These are phyloP conservation scores for Fusarium albidum DNA, from an alignment of 2,329 filamentous ascomycete species.

Conservation along the genomic window DNA sequence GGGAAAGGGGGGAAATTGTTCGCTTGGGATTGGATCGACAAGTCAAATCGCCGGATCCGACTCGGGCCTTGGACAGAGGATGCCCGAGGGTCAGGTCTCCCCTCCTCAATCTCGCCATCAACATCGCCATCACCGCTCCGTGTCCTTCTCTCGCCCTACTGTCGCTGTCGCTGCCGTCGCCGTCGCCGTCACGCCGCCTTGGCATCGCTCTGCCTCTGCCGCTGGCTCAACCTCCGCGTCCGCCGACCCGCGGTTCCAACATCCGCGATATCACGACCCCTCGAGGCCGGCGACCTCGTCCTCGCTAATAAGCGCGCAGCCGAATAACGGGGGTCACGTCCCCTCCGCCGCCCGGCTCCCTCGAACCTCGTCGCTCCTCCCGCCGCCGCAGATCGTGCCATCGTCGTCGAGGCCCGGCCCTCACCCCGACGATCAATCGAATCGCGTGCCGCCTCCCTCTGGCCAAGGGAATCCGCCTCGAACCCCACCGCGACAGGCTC, in stretches of 20 bases:
- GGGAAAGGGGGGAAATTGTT: slow-evolving; percentile 40
- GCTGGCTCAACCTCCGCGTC: slow-evolving; percentile 20
- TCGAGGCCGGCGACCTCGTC: slow-evolving; percentile 27
- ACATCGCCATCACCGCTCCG: slow-evolving; percentile 29
- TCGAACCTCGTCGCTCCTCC: slow-evolving; percentile 55
- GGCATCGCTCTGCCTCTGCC: slow-evolving; percentile 27
- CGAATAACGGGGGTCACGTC: slow-evolving; percentile 42
- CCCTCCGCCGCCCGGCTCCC: slow-evolving; percentile 47
- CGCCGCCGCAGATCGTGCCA: slow-evolving; percentile 46
- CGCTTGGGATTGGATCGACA: slow-evolving; percentile 33
- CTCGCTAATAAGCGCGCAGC: slow-evolving; percentile 33
- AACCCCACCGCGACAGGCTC: slow-evolving; percentile 36
- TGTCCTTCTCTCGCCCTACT: slow-evolving; percentile 31
- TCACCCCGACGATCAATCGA: slow-evolving; percentile 25
- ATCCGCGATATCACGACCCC: slow-evolving; percentile 25
- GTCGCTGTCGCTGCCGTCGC: slow-evolving; percentile 32
- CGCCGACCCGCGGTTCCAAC: slow-evolving; percentile 32
- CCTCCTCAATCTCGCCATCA: slow-evolving; percentile 21
- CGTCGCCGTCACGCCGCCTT: slow-evolving; percentile 35
- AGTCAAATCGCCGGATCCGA: slow-evolving; percentile 36
- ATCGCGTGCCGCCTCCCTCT: slow-evolving; percentile 30
- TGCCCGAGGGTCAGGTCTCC: slow-evolving; percentile 38
- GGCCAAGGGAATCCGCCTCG: slow-evolving; percentile 20
- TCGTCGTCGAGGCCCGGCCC: slow-evolving; percentile 29
- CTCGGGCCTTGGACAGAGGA: slow-evolving; percentile 33